Conservation (phyloP, 306 rosid genomes). For the Cyclanthera cordifolia region DNA sequence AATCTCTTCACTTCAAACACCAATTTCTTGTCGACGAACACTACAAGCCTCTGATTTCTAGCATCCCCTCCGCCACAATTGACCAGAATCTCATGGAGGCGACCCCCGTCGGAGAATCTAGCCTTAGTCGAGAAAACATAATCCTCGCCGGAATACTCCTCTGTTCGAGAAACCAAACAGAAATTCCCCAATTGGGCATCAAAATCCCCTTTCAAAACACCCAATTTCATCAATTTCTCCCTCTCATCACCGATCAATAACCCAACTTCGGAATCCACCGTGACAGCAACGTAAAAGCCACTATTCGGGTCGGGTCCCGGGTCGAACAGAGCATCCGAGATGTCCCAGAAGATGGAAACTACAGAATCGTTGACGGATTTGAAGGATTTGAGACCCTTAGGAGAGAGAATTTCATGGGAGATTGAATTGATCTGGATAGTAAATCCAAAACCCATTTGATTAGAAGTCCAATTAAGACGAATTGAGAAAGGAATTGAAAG, state of each 20-base stretch:
- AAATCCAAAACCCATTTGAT: constrained; percentile 36
- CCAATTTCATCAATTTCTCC: constrained; percentile 13
- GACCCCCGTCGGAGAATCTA: constrained; percentile 38
- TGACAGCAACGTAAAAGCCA: constrained; percentile 41
- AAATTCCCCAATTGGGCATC: constrained; percentile 13
- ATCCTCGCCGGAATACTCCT: constrained; percentile 28
- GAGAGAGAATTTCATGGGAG: constrained; percentile 17
- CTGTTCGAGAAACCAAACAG: constrained; percentile 46
- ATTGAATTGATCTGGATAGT: constrained; percentile 18
- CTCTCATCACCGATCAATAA: constrained; percentile 46
- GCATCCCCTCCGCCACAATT: constrained; percentile 31
- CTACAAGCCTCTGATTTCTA: constrained; percentile 27
- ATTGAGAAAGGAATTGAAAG: constrained; percentile 30
- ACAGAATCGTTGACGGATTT: background rate
- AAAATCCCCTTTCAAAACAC: background rate
- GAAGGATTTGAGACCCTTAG: constrained; percentile 35
- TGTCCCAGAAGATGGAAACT: constrained; percentile 53
- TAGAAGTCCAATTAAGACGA: constrained; percentile 40
- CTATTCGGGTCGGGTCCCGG: constrained; percentile 52
- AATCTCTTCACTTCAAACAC: constrained; percentile 58
- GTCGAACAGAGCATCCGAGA: constrained; percentile 40
- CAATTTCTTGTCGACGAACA: constrained; percentile 47
- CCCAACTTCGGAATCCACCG: constrained; percentile 41
- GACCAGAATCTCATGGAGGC: constrained; percentile 48
- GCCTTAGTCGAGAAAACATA: constrained; percentile 48